Base-by-base conservation (phyloP, 306 rosid species). In the Lotus japonicus region DNA sequence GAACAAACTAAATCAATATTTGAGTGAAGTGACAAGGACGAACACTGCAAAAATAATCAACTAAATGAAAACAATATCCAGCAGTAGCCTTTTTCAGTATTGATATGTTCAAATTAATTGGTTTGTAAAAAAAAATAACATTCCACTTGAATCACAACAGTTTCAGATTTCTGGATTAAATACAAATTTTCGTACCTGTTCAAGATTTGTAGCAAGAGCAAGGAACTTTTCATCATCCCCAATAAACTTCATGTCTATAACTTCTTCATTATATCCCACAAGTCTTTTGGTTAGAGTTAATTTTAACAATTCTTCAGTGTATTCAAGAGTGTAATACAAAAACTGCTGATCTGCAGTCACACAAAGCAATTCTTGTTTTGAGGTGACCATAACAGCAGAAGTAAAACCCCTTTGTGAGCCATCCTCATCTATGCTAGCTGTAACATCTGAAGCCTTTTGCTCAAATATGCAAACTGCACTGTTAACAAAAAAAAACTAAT, bases 271-370 rank as follows among this genome's bases (percentile, higher is more conserved):
- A 76, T 86, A 80, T 65, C 99, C 99, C 69, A 88, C 84, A 70
- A 94, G 92, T 79, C 99, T 86, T 84, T 81, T 94, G 72, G 84
- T 77, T 18, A 86, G 72, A 51, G 41, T 66, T 72, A 94, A 72
- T 59, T 80, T 82, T 71, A 85, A 76, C 33, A 48, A 31, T 58
- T 74, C 87, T 48, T 81, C 87, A n/a, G 72, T 71, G 62, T 66
- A 70, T 23, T 85, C 79, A 51, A 84, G 90, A 58, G 92, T 78
- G 79, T 90, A 90, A 68, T 85, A 79, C 77, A 94, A 81, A 72
- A 94, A 83, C 85, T 94, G 97, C 73, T 94, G 97, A 82, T 94
- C 99, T 9, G 88, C 87, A 62, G 99, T 88, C 81, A 90, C 97
- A 79, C 99, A 94, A 78, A 94, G 87, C 89, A 94, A 73, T 26